Conservation (phyloP, 805 yeast genomes). For the Candida oleophila region DNA sequence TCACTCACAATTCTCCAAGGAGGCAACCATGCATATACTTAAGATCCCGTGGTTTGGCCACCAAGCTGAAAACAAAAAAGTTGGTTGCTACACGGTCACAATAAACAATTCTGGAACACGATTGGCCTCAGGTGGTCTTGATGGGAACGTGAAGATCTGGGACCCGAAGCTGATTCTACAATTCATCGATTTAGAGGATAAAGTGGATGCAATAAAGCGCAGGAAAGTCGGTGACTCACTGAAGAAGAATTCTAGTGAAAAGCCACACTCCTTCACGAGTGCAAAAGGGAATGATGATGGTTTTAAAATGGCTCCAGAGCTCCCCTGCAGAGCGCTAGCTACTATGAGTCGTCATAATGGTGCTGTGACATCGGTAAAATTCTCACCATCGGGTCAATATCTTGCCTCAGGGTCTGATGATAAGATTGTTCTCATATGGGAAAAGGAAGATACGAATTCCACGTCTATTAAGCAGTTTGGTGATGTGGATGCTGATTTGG, state of each 20-base stretch:
- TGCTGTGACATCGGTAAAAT: conserved; percentile 90
- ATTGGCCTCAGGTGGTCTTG: conserved; percentile 88
- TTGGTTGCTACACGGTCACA: conserved; percentile 82
- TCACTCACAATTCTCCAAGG: neutral
- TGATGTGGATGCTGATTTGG: conserved; percentile 65
- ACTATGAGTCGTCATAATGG: conserved; percentile 96
- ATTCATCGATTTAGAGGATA: conserved; percentile 26
- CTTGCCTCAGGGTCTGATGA: conserved; percentile 96
- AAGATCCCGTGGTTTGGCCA: conserved; percentile 48
- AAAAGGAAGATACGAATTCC: conserved; percentile 67
- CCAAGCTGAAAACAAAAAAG: conserved; percentile 72
- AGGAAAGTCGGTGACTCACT: neutral
- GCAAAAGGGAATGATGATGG: conserved; percentile 4
- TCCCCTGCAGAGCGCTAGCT: conserved; percentile 54
- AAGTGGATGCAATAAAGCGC: conserved; percentile 3
- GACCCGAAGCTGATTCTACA: conserved; percentile 54
- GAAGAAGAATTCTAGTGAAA: neutral
- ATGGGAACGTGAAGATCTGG: conserved; percentile 94
- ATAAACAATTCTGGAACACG: conserved; percentile 81
- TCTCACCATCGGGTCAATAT: conserved; percentile 89
- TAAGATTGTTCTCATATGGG: conserved; percentile 88
- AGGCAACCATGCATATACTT: conserved; percentile 28
- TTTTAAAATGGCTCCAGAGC: neutral
- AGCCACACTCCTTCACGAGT: conserved; percentile 7
- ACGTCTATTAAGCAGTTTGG: conserved; percentile 64